phyloP scores from a whole-genome alignment of 768 basidiomycete species.

The Boletus patriciae region DNA sequence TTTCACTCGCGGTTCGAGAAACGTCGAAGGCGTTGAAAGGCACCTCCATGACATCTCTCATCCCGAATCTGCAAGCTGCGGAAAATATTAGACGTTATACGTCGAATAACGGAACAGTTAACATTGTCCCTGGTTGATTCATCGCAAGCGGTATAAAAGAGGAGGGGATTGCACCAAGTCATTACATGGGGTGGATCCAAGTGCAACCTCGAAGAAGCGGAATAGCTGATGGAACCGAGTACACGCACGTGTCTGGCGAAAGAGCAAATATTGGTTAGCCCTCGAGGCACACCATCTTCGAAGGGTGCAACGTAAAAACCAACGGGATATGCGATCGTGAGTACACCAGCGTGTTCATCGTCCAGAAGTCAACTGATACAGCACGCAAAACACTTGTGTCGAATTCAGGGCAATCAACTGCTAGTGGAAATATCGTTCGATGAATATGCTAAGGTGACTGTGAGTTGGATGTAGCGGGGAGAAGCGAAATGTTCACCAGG shows the following conservation, averaged over 20 bases:
- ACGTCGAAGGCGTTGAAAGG: slow-evolving; percentile 27
- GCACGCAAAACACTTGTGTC: too few relatives aligned
- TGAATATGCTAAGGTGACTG: too few relatives aligned
- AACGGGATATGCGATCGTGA: too few relatives aligned
- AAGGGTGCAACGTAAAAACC: too few relatives aligned
- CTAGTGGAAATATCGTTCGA: too few relatives aligned
- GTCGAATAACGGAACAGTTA: slow-evolving; percentile 23
- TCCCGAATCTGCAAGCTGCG: slow-evolving; percentile 40
- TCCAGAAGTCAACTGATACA: too few relatives aligned
- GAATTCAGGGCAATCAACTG: too few relatives aligned
- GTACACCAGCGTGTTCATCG: too few relatives aligned
- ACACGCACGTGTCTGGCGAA: slow-evolving; percentile 28
- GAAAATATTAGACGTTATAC: slow-evolving; percentile 39
- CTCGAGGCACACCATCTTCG: too few relatives aligned
- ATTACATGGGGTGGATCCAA: slow-evolving; percentile 27
- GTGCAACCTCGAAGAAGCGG: slow-evolving; percentile 19
- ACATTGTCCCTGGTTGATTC: slow-evolving; percentile 34
- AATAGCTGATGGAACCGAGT: slow-evolving; percentile 33
- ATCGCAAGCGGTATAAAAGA: slow-evolving; percentile 22
- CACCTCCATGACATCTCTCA: slow-evolving; percentile 44
- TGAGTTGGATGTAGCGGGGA: too few relatives aligned
- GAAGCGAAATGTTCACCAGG: too few relatives aligned
- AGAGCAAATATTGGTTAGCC: too few relatives aligned
- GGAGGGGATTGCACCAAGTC: slow-evolving; percentile 17
- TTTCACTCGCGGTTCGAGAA: slow-evolving; percentile 32